Base-by-base conservation (phyloP, 139 green algal genomes). In the Micromonas commoda region DNA sequence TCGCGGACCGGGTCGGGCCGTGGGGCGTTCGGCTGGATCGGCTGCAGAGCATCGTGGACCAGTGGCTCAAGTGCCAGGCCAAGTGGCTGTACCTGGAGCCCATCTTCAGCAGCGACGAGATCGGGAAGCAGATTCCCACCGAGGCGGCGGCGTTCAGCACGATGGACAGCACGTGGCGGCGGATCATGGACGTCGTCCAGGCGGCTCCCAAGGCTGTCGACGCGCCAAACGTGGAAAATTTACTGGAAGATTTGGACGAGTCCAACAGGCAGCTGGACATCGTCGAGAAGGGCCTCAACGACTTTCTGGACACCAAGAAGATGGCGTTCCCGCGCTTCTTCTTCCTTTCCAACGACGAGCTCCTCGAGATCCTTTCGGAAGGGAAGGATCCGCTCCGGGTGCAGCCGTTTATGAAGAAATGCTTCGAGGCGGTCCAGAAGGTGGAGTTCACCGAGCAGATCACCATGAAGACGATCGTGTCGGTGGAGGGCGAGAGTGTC, bases 51-150 rank as follows among this genome's bases (percentile, higher is more conserved):
- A 91, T 85, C 26, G 86, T 95, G 2, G 91, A 96, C 81, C 88
- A 92, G 70, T 87, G 93, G 28, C 86, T 92, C 35, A 80, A 92
- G 85, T 90, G 94, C 23, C 91, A 96, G 82, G 72, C 84, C 57
- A 91, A 91, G 74, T 96, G 91, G 91, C 91, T 92, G 86, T 96
- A 96, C 84, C 81, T 96, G 60, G 91, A 96, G 81, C 93, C 93
- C 80, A 94, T 96, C 77, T 96, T 96, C 81, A 85, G 93, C 24
- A 90, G 89, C 35, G 91, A 96, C 80, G 91, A 95, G 82, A 96
- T 96, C 76, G 88, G 87, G 64, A 93, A 92, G 87, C 91, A 96
- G 89, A 86, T 96, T 64, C 91, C 91, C 3, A 63, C 80, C 37
- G 87, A 84, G 80, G 66, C 26, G 71, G 86, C 83, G 65, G 88